phyloP scores from a whole-genome alignment of 768 basidiomycete species.

The Suillus discolor region DNA sequence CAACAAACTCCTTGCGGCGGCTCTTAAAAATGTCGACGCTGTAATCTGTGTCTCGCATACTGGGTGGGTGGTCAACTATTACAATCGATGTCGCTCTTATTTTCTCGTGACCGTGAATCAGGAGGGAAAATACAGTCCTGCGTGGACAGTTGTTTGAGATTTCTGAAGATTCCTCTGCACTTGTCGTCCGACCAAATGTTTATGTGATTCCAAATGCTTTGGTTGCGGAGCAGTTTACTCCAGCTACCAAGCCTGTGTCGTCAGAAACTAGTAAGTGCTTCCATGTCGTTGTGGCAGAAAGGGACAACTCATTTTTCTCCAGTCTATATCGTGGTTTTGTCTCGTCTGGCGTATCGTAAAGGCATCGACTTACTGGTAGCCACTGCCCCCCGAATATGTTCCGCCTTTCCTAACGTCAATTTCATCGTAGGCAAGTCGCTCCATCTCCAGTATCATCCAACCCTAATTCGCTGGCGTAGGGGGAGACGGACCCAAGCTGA shows the following conservation, averaged over 20 bases:
- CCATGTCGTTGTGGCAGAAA: neutral
- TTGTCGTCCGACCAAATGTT: conserved; percentile 58
- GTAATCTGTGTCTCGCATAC: conserved; percentile 97
- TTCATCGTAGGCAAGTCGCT: conserved; percentile 75
- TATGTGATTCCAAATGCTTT: conserved; percentile 96
- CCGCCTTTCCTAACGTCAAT: conserved; percentile 79
- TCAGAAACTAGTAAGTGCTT: conserved; percentile 57
- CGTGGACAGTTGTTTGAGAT: conserved; percentile 75
- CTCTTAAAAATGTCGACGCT: conserved; percentile 88
- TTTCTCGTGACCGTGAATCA: conserved; percentile 32
- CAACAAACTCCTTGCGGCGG: conserved; percentile 90
- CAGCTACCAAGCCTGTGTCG: conserved; percentile 46
- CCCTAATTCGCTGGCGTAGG: conserved; percentile 48
- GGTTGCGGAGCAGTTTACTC: conserved; percentile 84
- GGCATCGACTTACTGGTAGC: conserved; percentile 95
- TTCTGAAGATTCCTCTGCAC: conserved; percentile 42
- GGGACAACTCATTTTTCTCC: neutral
- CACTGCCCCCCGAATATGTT: conserved; percentile 88
- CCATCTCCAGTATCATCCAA: neutral
- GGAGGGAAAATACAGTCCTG: conserved; percentile 97
- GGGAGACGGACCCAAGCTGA: conserved; percentile 93
- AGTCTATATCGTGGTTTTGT: conserved; percentile 93
- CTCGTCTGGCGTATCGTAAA: conserved; percentile 92
- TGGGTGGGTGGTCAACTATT: conserved; percentile 55
- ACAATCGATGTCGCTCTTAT: neutral